These are phyloP conservation scores for Hordeum marinum DNA, from an alignment of 176 grass and related monocot species.

Conservation along the genomic window DNA sequence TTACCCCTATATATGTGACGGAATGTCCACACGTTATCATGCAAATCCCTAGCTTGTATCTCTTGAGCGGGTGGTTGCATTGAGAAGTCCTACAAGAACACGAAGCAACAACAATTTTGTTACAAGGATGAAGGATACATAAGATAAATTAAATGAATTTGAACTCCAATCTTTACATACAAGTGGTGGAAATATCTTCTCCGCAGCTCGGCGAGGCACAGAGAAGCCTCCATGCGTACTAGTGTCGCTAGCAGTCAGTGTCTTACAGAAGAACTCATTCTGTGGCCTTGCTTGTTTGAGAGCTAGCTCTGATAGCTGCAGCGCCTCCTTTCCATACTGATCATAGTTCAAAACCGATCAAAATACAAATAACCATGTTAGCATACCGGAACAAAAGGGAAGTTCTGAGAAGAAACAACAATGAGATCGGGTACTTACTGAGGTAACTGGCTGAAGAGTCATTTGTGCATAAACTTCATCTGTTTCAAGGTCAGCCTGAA, in stretches of 20 bases:
- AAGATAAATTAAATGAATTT: conserved; percentile 8
- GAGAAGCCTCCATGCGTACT: conserved; percentile 77
- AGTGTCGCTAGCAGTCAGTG: conserved; percentile 69
- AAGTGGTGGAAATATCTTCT: conserved; percentile 65
- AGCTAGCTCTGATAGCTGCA: conserved; percentile 55
- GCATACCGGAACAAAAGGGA: not conserved
- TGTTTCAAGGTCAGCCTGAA: conserved; percentile 66
- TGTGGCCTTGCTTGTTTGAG: conserved; percentile 54
- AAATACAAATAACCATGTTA: not conserved
- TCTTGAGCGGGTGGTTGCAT: conserved; percentile 67
- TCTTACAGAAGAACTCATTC: conserved; percentile 73
- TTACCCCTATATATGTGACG: conserved; percentile 71
- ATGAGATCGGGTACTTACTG: conserved; percentile 8
- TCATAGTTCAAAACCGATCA: not conserved
- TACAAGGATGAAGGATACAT: not conserved
- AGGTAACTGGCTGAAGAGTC: conserved; percentile 64
- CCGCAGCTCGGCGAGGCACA: conserved; percentile 59
- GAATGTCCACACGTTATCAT: conserved; percentile 62
- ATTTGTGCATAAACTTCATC: conserved; percentile 82
- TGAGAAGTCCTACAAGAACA: conserved; percentile 55
- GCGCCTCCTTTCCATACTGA: conserved; percentile 64
- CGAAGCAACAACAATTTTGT: not conserved
- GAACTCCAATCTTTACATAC: conserved; percentile 20
- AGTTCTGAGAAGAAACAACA: not conserved
- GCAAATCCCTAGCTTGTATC: conserved; percentile 64